Evolutionary conservation across 768 basidiomycete genomes (phyloP), one percentile per base, ranked within the genome.

Genomic region (Suillus hirtellus): DNA sequence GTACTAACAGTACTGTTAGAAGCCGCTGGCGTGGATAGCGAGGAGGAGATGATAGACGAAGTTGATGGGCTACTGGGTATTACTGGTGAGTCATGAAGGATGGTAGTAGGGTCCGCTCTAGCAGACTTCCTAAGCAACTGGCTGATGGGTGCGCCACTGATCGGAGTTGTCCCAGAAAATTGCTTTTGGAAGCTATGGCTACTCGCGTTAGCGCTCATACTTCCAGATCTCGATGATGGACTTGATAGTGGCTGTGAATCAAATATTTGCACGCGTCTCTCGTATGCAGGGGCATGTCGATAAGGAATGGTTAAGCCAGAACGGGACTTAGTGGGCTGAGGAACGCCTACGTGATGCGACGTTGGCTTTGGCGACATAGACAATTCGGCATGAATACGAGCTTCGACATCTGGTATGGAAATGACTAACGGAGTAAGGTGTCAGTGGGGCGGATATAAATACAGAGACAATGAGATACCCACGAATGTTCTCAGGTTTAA

Each of bases 401-500:
- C 73, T 75, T 93, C 89, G 47, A 91, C 82, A 66, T 93, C 87
- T n/a, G 90, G 90, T 66, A 93, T 91, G 59, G 88, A 86, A 66
- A 93, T 90, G 76, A 93, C 90, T 93, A 77, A 62, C 42, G 44
- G 49, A 55, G 60, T 40, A 4, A 42, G 24, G 7, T 10, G 17
- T 58, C 6, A 58, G 38, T 46, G 64, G 62, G 21, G 47, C 19
- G 66, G 15, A 64, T 65, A 44, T 64, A 65, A 69, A 69, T 53
- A 63, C 52, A 61, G 44, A 44, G 56, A 65, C 70, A 67, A 73
- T 64, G 76, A 61, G 68, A 68, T 64, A 81, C 93, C 81, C 72
- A 96, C 95, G 79, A 64, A 97, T 94, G 72, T 97, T 97, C 81
- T 97, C 95, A 61, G 95, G 95, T 76, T 97, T 96, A 64, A 96